Evolutionary conservation across 208 protist genomes (phyloP).

Genomic region (Phytomonas sp.): DNA sequence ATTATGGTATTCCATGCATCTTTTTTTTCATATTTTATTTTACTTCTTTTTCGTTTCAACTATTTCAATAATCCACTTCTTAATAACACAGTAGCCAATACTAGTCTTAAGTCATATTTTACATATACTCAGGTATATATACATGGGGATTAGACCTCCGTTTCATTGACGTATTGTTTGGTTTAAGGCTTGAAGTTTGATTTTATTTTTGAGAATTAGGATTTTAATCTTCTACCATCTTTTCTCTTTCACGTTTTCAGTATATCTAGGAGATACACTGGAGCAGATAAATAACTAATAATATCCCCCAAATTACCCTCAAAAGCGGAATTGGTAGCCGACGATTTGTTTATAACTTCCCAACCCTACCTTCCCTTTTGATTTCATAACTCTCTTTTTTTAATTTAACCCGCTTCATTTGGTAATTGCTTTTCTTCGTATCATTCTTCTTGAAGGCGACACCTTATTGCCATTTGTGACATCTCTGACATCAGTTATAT

Average conservation of each 20-base stretch:
- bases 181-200: background rate
- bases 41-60: background rate
- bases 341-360: background rate
- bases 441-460: no score
- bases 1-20: background rate
- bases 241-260: background rate
- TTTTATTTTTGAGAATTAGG: no score
- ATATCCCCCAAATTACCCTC: background rate
- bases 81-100: background rate
- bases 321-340: background rate
- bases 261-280: background rate
- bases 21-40: background rate
- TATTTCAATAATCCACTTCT: background rate
- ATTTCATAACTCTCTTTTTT: no score
- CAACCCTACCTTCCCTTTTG: no score
- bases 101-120: background rate
- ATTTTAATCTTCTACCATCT: background rate
- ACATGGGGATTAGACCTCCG: background rate
- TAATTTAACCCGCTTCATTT: no score
- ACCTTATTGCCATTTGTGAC: no score
- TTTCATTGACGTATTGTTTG: background rate
- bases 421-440: no score
- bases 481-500: no score
- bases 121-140: background rate
- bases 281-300: background rate